Percentiles rank a stretch among this genome's conserved stretches.
Conservation (phyloP, 441 rosid genomes). For the Populus hybrid region DNA sequence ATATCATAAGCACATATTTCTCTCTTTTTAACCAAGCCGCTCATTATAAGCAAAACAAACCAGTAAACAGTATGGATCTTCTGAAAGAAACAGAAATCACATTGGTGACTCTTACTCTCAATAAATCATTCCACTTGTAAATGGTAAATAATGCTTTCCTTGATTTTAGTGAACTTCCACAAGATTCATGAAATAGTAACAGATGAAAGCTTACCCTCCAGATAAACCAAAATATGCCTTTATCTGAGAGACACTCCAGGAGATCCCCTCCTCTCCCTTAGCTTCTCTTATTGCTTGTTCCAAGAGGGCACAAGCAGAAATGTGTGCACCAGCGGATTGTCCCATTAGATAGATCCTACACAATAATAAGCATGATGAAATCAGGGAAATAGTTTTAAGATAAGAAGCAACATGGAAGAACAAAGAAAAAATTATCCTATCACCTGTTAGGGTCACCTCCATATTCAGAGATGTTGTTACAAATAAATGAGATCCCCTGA, state of each 20-base stretch:
- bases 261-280: conserved; percentile 42
- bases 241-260: conserved; percentile 82
- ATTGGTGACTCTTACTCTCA: neutral
- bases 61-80: too few species aligned
- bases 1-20: too few species aligned
- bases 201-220: conserved; percentile 64
- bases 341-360: conserved; percentile 91
- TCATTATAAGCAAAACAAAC: too few species aligned
- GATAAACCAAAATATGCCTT: conserved; percentile 94
- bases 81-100: too few species aligned
- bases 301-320: conserved; percentile 78
- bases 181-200: neutral
- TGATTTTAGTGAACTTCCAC: neutral
- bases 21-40: too few species aligned
- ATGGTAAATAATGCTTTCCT: too few species aligned
- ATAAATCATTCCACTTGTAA: neutral
- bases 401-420: conserved; percentile 1
- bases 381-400: conserved; percentile 12
- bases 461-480: conserved; percentile 63
- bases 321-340: conserved; percentile 98
- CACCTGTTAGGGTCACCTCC: conserved; percentile 95
- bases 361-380: conserved; percentile 19
- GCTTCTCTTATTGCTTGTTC: conserved; percentile 89
- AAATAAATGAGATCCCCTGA: conserved; percentile 81
- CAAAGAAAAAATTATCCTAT: neutral